Evolutionary conservation across 1,284 basidiomycete species (phyloP), one percentile per base, ranked within the genome.

Genomic region (Austroboletus niveus): DNA sequence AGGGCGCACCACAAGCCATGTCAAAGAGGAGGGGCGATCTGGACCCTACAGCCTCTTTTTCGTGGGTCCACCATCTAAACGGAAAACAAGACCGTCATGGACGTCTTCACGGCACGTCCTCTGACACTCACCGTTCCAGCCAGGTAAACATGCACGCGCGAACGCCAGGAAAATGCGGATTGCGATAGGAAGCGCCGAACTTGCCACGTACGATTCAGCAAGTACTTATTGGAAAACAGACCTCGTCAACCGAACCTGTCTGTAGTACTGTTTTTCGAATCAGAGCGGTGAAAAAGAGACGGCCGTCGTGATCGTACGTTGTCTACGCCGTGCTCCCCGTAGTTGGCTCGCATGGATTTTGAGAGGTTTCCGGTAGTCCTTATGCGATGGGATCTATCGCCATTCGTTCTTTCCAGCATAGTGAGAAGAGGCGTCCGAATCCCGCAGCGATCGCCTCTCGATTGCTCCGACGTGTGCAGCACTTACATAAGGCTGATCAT

Each of bases 161-260:
- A 45, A 89, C 76, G 4, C 84, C 85, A 1, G 81, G 81, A 56
- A 81, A 87, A 68, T 88, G 87, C 0, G 86, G 85, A 60, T 89
- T 89, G 22, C 85, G 79, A 65, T 89, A 88, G 9, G 78, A 80
- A 17, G 79, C 70, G 12, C 80, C 79, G 2, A 87, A 83, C 70
- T 80, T 47, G 6, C 12, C 27, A 36, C n/a, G n/a, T 10, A 4
- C 44, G 24, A 20, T 36, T 53, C 38, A 60, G 36, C 6, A 29
- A 2, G 38, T 34, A 8, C 39, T 30, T 12, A 45, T 14, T 0
- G 12, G 20, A 8, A n/a, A 5, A 22, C 22, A 27, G 4, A 15
- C 6, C 27, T 32, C 8, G 35, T 38, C n/a, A 24, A 10, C 15
- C 60, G 22, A 43, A 67, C 63, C 64, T 67, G 65, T 42, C 51